phyloP scores from a whole-genome alignment of 495 filamentous ascomycete species.

The Parathielavia appendiculata region DNA sequence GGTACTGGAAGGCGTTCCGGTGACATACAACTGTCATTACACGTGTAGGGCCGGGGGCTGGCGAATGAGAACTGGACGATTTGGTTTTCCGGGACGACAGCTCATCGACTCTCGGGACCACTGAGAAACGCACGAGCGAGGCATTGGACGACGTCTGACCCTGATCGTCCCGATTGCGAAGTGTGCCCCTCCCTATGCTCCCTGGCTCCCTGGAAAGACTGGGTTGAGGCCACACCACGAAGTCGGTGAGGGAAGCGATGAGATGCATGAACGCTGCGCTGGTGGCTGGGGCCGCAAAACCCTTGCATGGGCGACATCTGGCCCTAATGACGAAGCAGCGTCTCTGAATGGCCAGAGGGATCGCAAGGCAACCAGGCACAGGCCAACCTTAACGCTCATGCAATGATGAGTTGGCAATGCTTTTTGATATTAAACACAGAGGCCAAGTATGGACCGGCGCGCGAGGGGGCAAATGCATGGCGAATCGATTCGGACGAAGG shows the following conservation, averaged over 20 bases:
- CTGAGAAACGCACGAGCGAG: not conserved
- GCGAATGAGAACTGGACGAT: constrained; percentile 33
- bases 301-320: constrained; percentile 41
- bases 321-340: constrained; percentile 33
- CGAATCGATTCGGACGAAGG: constrained; percentile 16
- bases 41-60: constrained; percentile 3
- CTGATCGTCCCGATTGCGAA: constrained; percentile 21
- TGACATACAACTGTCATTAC: not conserved
- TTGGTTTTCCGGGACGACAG: constrained; percentile 24
- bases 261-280: constrained; percentile 48
- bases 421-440: constrained; percentile 60
- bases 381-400: constrained; percentile 59
- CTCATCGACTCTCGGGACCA: constrained; percentile 16
- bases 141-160: constrained; percentile 7
- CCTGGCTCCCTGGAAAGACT: constrained; percentile 34
- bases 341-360: constrained; percentile 33
- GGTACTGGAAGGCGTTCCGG: constrained; percentile 20
- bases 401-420: constrained; percentile 88
- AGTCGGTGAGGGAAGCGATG: constrained; percentile 52
- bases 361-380: constrained; percentile 45
- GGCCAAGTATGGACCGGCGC: constrained; percentile 26
- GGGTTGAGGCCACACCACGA: constrained; percentile 51
- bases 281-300: constrained; percentile 43
- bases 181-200: constrained; percentile 1
- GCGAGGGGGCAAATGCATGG: constrained; percentile 18